Base-by-base conservation (phyloP, 805 yeast genomes). In the Barnettozyma salicaria region DNA sequence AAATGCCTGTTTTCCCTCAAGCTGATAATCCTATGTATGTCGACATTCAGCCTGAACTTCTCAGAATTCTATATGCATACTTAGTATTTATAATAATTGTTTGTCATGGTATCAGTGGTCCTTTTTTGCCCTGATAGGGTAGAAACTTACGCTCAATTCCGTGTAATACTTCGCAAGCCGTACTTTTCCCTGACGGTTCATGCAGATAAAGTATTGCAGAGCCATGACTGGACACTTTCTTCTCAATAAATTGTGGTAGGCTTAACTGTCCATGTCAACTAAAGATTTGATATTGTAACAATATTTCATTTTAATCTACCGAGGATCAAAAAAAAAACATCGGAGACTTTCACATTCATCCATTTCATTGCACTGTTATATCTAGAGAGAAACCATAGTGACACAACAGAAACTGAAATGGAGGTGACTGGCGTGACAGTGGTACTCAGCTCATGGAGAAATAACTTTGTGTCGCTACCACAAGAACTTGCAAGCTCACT, bases 171-270 rank as follows among this genome's bases (percentile, higher is more conserved):
- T 82, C 7, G 85, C 80, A 12, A 90, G 63, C 42, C 98, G 73
- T 17, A 90, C 76, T 47, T 84, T 84, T n/a, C 98, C 97, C 62
- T 90, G 97, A 41, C 96, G 72, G 57, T 90, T 90, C 57, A 90
- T 78, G 30, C 90, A 81, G 28, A 89, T 61, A 27, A 90, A 68
- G 62, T 76, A 90, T 47, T 86, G 88, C 13, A 89, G 72, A 5
- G 86, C 71, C 96, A 88, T 87, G n/a, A n/a, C n/a, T n/a, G n/a
- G n/a, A n/a, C n/a, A n/a, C n/a, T n/a, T n/a, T n/a, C n/a, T n/a
- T n/a, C n/a, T n/a, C n/a, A n/a, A n/a, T n/a, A n/a, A n/a, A n/a
- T n/a, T n/a, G 14, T 23, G 10, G n/a, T 16, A 16, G 8, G 17
- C 25, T 19, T n/a, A 17, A 9, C 12, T 13, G 24, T 10, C 20